Conservation (phyloP, 2,329 filamentous ascomycete species). For the Stromatinia cepivora region DNA sequence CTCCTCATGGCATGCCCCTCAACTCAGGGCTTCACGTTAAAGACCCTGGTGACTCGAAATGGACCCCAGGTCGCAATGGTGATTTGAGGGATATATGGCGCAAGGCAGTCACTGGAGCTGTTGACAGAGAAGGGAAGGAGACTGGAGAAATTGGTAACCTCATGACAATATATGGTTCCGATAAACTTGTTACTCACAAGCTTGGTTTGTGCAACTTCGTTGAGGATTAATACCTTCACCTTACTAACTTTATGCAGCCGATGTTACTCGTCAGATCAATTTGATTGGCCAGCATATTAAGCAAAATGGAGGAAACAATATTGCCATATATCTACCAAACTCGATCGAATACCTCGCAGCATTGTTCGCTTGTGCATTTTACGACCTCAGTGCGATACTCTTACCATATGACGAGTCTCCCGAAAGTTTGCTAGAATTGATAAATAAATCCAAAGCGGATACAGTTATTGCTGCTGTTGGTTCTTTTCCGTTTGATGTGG, state of each 20-base stretch:
- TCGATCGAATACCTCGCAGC: constrained; percentile 82
- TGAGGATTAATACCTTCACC: not conserved
- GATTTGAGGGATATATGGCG: constrained; percentile 92
- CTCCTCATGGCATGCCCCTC: constrained; percentile 81
- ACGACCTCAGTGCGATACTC: constrained; percentile 74
- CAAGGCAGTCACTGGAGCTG: constrained; percentile 63
- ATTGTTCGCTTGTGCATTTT: constrained; percentile 88
- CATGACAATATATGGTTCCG: constrained; percentile 75
- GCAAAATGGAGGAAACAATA: constrained; percentile 69
- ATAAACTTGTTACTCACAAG: constrained; percentile 72
- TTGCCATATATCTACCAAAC: constrained; percentile 91
- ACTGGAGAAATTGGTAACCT: constrained; percentile 67
- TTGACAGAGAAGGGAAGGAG: constrained; percentile 61
- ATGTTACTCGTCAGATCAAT: constrained; percentile 83
- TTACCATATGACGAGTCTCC: constrained; percentile 79
- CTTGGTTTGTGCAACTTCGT: constrained; percentile 49
- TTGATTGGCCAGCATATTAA: constrained; percentile 77
- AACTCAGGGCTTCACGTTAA: constrained; percentile 79
- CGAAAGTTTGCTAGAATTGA: constrained; percentile 67
- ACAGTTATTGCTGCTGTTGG: constrained; percentile 82
- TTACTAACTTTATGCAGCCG: constrained; percentile 49
- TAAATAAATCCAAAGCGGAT: constrained; percentile 74
- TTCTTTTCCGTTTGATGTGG: constrained; percentile 74
- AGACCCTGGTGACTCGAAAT: constrained; percentile 76
- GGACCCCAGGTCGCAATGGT: constrained; percentile 79